Conservation (phyloP, 140 eudicot species). For the Anethum foeniculum region DNA sequence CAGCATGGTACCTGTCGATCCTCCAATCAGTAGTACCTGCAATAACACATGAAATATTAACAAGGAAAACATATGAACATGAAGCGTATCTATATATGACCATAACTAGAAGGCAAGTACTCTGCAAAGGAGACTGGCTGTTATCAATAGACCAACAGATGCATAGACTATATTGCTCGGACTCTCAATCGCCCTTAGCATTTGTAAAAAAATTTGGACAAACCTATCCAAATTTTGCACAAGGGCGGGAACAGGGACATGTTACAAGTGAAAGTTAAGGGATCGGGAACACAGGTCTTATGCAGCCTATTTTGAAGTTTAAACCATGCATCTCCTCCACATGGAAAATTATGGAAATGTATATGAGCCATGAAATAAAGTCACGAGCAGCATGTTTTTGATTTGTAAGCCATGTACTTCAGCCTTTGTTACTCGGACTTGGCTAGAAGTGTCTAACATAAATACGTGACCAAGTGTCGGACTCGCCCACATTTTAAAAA, state of each 20-base stretch:
- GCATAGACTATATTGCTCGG: neutral
- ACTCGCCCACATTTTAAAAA: no score
- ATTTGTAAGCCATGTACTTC: neutral
- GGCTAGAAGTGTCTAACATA: no score
- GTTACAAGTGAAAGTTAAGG: neutral
- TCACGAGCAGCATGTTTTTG: neutral
- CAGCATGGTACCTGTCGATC: constrained; percentile 99
- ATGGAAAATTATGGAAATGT: neutral
- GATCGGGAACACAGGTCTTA: neutral
- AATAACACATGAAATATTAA: constrained; percentile 15
- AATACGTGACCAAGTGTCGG: no score
- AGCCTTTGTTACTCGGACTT: no score
- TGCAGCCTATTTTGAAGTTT: neutral
- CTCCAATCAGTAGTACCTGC: constrained; percentile 95
- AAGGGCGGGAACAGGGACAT: neutral
- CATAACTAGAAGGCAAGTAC: neutral
- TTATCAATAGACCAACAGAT: neutral
- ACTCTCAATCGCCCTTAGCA: neutral
- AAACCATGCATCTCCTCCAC: neutral
- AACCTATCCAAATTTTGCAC: neutral
- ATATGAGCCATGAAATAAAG: neutral
- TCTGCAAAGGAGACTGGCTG: neutral
- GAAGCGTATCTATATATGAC: constrained; percentile 2
- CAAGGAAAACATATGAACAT: constrained; percentile 1
- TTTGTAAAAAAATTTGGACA: neutral